A percentile compares a stretch with the other conserved stretches of the same genome.
These are phyloP conservation scores for Vigna nakashimae DNA, from an alignment of 306 rosid genomes.

Conservation along the genomic window DNA sequence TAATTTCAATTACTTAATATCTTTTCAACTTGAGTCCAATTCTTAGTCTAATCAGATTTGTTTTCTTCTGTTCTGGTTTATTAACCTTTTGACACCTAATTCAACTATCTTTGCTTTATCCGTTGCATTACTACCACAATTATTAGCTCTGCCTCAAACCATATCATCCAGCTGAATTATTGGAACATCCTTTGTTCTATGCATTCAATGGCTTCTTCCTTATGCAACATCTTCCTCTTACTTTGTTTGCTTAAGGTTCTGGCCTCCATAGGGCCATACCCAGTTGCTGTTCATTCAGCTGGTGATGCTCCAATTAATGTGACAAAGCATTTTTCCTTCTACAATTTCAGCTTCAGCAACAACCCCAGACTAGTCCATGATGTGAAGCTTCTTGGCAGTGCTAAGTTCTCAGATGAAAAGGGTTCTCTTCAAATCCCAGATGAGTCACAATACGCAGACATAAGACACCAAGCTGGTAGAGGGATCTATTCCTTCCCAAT, in stretches of 20 bases:
- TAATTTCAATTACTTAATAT: not conserved
- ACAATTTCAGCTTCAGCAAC: conserved; percentile 55
- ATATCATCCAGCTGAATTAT: conserved; percentile 25
- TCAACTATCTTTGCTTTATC: conserved; percentile 18
- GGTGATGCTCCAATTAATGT: conserved; percentile 58
- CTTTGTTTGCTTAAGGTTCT: conserved; percentile 30
- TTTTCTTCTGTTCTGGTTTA: conserved; percentile 9
- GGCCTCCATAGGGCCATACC: conserved; percentile 11
- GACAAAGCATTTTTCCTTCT: conserved; percentile 64
- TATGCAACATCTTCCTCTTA: conserved; percentile 34
- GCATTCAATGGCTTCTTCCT: conserved; percentile 52
- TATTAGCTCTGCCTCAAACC: not conserved
- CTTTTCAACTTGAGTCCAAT: not conserved
- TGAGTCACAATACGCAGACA: conserved; percentile 54
- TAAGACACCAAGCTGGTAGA: conserved; percentile 73
- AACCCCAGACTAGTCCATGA: conserved; percentile 60
- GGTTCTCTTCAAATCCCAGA: conserved; percentile 68
- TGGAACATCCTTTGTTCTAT: conserved; percentile 4
- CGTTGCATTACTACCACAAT: not conserved
- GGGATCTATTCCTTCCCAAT: conserved; percentile 74
- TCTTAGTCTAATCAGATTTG: conserved; percentile 32
- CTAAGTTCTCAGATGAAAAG: conserved; percentile 59
- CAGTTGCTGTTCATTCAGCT: conserved; percentile 43
- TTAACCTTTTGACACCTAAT: conserved; percentile 30
- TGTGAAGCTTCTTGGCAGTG: conserved; percentile 75